Percentiles rank a stretch among this genome's conserved stretches.
phyloP scores from a whole-genome alignment of 2,329 filamentous ascomycete genomes.

The Exophiala sp. region DNA sequence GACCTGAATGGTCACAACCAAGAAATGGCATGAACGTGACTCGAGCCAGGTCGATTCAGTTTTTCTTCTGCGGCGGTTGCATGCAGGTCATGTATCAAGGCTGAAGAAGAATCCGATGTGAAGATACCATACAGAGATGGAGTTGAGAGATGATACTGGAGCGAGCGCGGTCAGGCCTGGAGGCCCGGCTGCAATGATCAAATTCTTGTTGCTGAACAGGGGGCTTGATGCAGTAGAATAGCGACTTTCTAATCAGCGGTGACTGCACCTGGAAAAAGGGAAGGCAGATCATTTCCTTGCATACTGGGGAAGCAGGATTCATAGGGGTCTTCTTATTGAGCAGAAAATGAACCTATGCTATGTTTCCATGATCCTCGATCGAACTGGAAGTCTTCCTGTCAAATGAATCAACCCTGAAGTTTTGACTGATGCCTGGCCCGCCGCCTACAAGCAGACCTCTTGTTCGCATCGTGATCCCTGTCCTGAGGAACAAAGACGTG shows the following conservation, averaged over 20 bases:
- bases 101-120: conserved; percentile 10
- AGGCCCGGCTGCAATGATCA: conserved; percentile 2
- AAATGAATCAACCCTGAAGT: too few relatives aligned
- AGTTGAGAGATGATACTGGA: conserved; percentile 2
- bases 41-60: conserved; percentile 3
- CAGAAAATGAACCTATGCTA: neutral
- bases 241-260: conserved; percentile 24
- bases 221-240: conserved; percentile 21
- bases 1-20: conserved; percentile 32
- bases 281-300: conserved; percentile 8
- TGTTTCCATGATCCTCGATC: neutral
- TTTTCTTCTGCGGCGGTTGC: conserved; percentile 13
- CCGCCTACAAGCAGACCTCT: too few relatives aligned
- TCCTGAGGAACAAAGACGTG: too few relatives aligned
- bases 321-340: neutral
- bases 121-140: conserved; percentile 6
- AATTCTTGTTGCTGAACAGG: conserved; percentile 8
- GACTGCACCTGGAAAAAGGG: conserved; percentile 17
- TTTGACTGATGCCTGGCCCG: too few relatives aligned
- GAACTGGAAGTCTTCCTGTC: too few relatives aligned
- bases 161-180: conserved; percentile 10
- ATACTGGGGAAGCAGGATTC: neutral
- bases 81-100: conserved; percentile 24
- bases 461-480: too few relatives aligned
- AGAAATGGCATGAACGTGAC: conserved; percentile 12